Evolutionary conservation across 352 stramenopile species (phyloP), one percentile per base, ranked within the genome.

Genomic region (Pythium biforme): DNA sequence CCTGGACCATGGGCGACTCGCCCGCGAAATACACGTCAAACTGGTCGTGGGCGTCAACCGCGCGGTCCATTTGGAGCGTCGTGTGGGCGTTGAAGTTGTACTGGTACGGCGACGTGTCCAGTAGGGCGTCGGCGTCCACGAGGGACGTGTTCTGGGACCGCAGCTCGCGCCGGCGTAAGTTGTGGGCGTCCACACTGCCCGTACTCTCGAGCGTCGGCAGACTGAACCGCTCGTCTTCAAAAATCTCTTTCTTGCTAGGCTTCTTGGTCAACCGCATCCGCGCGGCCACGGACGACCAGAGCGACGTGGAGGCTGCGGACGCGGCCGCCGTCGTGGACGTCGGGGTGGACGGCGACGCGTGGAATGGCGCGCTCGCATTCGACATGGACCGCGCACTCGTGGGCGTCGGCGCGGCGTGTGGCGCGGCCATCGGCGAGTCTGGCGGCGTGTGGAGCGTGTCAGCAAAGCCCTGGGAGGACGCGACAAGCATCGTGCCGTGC

Each of bases 181-280:
- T 45, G 15, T 48, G n/a, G 1, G 39, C 45, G 50, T 63, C 59
- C 19, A 59, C 26, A 27, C 59, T 64, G 26, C 61, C 64, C 27
- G 69, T 75, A 56, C 69, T 78, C 61, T 88, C 76, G 9, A 86
- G 57, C 14, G 79, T 77, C 4, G 76, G 76, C 1, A 88, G 48
- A 69, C 76, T 84, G 62, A 55, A 84, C 7, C 79, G 74, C 12
- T 86, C 73, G 17, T 88, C 79, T 31, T 83, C 70, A 41, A 83
- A 83, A 27, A 79, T 70, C 11, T 84, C 75, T 37, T 70, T 62
- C 56, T 76, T 77, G 43, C 71, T 81, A 4, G 59, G 68, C 45
- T 77, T 73, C 63, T 79, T 75, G 34, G 59, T 69, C 8, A 81
- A 47, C 9, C 41, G 49, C 58, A 66, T 66, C 17, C 58, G 59